These are phyloP conservation scores for Jatropha curcas DNA, from an alignment of 345 rosid genomes.

Conservation along the genomic window DNA sequence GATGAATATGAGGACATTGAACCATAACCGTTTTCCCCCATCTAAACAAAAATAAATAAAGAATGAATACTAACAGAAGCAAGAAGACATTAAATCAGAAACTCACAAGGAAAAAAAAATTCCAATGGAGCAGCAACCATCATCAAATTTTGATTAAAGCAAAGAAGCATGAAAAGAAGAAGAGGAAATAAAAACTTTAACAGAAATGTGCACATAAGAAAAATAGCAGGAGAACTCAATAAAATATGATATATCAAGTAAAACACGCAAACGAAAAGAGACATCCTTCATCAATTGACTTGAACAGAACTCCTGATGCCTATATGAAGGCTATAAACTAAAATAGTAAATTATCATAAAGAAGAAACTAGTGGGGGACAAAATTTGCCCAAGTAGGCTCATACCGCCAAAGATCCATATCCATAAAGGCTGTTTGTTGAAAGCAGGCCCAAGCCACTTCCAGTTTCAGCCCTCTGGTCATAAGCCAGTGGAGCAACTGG, in stretches of 20 bases:
- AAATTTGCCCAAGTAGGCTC: slow-evolving; percentile 13
- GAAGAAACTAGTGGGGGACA: background rate
- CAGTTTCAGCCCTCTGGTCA: slow-evolving; percentile 73
- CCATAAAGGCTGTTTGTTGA: slow-evolving; percentile 72
- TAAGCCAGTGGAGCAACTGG: slow-evolving; percentile 63
- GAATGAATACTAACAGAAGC: slow-evolving; percentile 8
- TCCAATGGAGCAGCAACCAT: background rate
- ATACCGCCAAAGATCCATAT: slow-evolving; percentile 75
- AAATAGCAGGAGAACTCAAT: background rate
- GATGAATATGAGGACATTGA: slow-evolving; percentile 70
- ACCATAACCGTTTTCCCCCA: slow-evolving; percentile 62
- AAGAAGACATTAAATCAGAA: background rate
- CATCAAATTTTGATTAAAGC: background rate
- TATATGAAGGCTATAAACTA: background rate
- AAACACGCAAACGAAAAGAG: background rate
- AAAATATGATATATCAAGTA: background rate
- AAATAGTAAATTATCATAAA: background rate
- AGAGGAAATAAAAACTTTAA: background rate
- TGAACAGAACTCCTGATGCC: background rate
- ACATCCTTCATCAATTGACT: background rate
- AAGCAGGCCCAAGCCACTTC: slow-evolving; percentile 60
- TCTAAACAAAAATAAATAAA: slow-evolving; percentile 34
- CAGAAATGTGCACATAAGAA: background rate
- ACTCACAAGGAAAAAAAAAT: background rate
- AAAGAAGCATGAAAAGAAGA: background rate